Base-by-base conservation (phyloP, 768 basidiomycete genomes). In the Xanthoconium purpureum region DNA sequence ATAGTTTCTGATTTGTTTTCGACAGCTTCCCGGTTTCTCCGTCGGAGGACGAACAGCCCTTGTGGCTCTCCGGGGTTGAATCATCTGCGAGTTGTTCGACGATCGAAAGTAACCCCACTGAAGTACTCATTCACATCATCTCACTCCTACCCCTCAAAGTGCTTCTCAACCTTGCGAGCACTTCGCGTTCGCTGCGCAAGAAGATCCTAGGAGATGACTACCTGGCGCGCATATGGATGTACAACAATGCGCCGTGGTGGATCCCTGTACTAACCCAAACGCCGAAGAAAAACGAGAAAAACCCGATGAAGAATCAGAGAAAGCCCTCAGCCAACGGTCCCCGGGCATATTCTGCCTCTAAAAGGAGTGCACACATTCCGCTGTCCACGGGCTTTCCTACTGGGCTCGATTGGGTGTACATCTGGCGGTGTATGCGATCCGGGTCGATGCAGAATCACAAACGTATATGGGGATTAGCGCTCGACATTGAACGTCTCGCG, bases 361-460 rank as follows among this genome's bases (percentile, higher is more conserved):
- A 12, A 35, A 46, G 50, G 37, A 20, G 13, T 13, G 3, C 13
- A 6, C 17, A 39, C 17, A 10, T 13, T n/a, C 49, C 6, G 3
- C n/a, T 33, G 11, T 20, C 14, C 11, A 8, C 7, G 3, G 8
- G 3, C 15, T n/a, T 43, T 47, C 45, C 51, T 17, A 11, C 28
- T 35, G 20, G 42, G 20, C 29, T 56, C 28, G 30, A 30, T 18
- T 46, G 35, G 54, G 47, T n/a, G 9, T 56, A 53, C 24, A 14
- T 56, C 38, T 15, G 10, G n/a, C 55, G 10, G 36, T 57, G 46
- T 15, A 2, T 37, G n/a, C 39, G 29, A 35, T 47, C 52, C 6
- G 39, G 46, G 17, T 54, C 46, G 4, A 54, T 43, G 52, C 52
- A 24, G 18, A 54, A 57, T 6, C 52, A 39, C 36, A n/a, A 15